phyloP scores from a whole-genome alignment of 805 yeast species.

The Blastobotrys terrestris region DNA sequence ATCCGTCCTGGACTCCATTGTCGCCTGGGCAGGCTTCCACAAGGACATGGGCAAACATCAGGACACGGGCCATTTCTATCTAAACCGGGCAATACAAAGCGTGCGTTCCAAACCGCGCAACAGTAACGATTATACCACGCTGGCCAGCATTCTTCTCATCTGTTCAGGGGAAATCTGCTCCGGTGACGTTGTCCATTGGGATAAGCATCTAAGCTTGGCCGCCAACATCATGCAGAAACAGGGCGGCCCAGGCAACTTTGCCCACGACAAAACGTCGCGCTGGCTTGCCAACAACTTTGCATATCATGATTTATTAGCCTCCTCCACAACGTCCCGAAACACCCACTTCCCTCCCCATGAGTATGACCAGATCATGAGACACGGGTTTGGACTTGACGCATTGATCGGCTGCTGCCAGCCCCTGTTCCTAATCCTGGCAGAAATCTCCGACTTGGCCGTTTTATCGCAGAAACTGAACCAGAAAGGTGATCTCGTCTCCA shows the following conservation, averaged over 20 bases:
- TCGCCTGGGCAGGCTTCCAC: constrained; percentile 51
- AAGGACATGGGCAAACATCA: constrained; percentile 25
- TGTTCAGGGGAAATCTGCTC: constrained; percentile 79
- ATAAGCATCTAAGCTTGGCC: constrained; percentile 57
- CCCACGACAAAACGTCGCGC: constrained; percentile 50
- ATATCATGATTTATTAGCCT: constrained; percentile 70
- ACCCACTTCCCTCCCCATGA: constrained; percentile 59
- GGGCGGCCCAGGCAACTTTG: constrained; percentile 55
- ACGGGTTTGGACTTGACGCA: constrained; percentile 50
- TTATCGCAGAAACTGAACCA: constrained; percentile 34
- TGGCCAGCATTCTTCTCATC: constrained; percentile 62
- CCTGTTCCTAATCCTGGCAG: constrained; percentile 60
- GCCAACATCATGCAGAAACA: constrained; percentile 52
- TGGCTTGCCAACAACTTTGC: constrained; percentile 76
- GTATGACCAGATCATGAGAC: constrained; percentile 47
- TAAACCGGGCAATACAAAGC: constrained; percentile 21
- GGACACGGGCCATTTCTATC: constrained; percentile 23
- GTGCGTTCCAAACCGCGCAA: constrained; percentile 15
- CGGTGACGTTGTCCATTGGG: constrained; percentile 78
- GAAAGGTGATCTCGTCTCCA: constrained; percentile 18
- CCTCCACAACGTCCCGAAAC: constrained; percentile 51
- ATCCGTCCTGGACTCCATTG: constrained; percentile 44
- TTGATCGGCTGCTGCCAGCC: constrained; percentile 68
- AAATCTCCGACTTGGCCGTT: constrained; percentile 55
- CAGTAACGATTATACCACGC: constrained; percentile 31